phyloP scores from a whole-genome alignment of 208 protist species.

The Tetramitus jugosus region DNA sequence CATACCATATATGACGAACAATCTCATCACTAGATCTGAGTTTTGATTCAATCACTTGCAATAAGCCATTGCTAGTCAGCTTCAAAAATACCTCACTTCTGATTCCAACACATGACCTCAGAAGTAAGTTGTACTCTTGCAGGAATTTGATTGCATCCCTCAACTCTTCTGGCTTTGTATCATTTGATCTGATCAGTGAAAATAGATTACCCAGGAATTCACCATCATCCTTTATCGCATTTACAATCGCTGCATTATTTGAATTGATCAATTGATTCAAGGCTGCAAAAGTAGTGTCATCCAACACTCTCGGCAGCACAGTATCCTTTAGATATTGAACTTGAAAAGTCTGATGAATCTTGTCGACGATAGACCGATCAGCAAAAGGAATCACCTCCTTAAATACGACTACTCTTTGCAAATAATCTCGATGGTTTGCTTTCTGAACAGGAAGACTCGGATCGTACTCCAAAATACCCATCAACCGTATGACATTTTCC shows the following conservation, averaged over 20 bases:
- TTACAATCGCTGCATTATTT: not conserved
- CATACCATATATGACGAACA: too few relatives aligned
- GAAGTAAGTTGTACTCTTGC: not conserved
- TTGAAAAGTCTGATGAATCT: constrained; percentile 18
- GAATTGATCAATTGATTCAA: not conserved
- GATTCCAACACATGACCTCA: not conserved
- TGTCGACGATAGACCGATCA: not conserved
- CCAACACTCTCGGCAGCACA: not conserved
- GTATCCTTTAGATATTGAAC: constrained; percentile 18
- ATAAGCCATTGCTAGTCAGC: not conserved
- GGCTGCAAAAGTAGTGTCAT: not conserved
- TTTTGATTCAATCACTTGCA: not conserved
- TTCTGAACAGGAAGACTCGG: not conserved
- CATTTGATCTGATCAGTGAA: not conserved
- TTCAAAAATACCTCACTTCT: not conserved
- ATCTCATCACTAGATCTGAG: too few relatives aligned
- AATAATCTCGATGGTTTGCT: constrained; percentile 19
- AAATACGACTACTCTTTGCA: not conserved
- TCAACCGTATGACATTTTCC: constrained; percentile 3
- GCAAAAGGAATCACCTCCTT: constrained; percentile 9
- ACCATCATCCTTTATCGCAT: not conserved
- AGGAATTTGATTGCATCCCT: constrained; percentile 7
- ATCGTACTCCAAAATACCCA: constrained; percentile 4
- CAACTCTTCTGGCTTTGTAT: not conserved
- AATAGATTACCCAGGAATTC: not conserved